Base-by-base conservation (phyloP, 2,329 filamentous ascomycete species). In the Tolypocladium sp. region DNA sequence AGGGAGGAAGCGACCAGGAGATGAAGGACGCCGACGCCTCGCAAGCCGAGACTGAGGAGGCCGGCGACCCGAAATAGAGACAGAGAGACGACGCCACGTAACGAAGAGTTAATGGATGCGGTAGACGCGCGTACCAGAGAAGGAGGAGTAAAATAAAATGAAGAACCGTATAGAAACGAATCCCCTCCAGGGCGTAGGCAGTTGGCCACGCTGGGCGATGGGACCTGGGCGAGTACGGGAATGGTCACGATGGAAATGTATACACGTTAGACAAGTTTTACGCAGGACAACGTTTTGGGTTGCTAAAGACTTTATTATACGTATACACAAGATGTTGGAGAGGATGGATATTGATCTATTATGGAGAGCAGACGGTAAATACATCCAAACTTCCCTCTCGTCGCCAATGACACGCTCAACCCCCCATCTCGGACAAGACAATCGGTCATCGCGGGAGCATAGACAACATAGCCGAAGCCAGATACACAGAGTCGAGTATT, bases 1-100 rank as follows among this genome's bases (percentile, higher is more conserved):
- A 81, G 63, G 74, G 71, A 61, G 71, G 69, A 65, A 81, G 79
- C 67, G 84, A 87, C 65, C 81, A 84, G 69, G 83, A 85, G 66
- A 87, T 87, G 84, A 79, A 82, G 64, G 84, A 87, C 66, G 83
- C 82, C 22, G 83, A 86, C 59, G 73, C 76, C 42, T 68, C 75
- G 38, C 80, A 81, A 73, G 69, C 79, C 25, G 81, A 84, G 66
- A 75, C 69, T 10, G 80, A 83, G 64, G 79, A 79, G 66, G 67
- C 74, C 42, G 62, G 68, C 44, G 72, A 72, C 60, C 64, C 69
- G 57, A 70, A 74, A 70, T 76, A 74, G 67, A 67, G 30, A 55
- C 37, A 25, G 30, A 49, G 57, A 46, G 41, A 49, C 42, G 41
- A 35, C 40, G 25, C 46, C 25, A 41, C 37, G 25, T 42, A 15